A percentile compares a stretch with the other conserved stretches of the same genome.
Evolutionary conservation across 495 filamentous ascomycete species (phyloP).

Genomic region (Filosporella fistucella): DNA sequence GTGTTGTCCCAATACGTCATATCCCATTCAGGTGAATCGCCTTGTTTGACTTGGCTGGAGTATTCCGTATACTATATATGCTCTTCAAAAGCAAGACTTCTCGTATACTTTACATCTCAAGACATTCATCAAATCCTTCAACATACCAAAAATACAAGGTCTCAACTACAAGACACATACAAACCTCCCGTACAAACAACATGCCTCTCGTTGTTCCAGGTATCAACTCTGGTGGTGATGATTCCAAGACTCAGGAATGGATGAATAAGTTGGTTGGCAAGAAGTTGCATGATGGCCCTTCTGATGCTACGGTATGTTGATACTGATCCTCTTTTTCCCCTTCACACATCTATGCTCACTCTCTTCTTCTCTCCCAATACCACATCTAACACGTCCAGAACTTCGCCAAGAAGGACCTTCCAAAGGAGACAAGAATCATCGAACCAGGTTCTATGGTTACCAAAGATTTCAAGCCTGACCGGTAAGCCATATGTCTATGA

Average conservation of each 20-base stretch:
- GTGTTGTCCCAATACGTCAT: too few species aligned
- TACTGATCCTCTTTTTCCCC: too few species aligned
- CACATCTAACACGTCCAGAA: slow-evolving; percentile 40
- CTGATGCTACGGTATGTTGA: slow-evolving; percentile 42
- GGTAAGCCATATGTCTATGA: slow-evolving; percentile 34
- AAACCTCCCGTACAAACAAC: slow-evolving; percentile 27
- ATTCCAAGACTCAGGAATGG: slow-evolving; percentile 60
- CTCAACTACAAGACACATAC: not conserved
- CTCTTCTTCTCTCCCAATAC: not conserved
- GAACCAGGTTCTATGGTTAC: slow-evolving; percentile 57
- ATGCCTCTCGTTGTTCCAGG: slow-evolving; percentile 86
- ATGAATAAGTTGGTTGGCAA: slow-evolving; percentile 71
- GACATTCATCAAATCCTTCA: not conserved
- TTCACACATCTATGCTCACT: too few species aligned
- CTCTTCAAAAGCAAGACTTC: not conserved
- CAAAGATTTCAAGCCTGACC: slow-evolving; percentile 55
- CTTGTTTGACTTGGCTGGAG: too few species aligned
- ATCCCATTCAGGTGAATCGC: too few species aligned
- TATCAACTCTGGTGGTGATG: slow-evolving; percentile 43
- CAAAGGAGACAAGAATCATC: slow-evolving; percentile 61
- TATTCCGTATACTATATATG: not conserved
- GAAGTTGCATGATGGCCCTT: slow-evolving; percentile 53
- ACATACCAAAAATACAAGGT: not conserved
- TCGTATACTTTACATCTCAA: not conserved
- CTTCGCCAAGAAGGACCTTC: slow-evolving; percentile 73